These are phyloP conservation scores for Morella rubra DNA, from an alignment of 306 rosid genomes.

Conservation along the genomic window DNA sequence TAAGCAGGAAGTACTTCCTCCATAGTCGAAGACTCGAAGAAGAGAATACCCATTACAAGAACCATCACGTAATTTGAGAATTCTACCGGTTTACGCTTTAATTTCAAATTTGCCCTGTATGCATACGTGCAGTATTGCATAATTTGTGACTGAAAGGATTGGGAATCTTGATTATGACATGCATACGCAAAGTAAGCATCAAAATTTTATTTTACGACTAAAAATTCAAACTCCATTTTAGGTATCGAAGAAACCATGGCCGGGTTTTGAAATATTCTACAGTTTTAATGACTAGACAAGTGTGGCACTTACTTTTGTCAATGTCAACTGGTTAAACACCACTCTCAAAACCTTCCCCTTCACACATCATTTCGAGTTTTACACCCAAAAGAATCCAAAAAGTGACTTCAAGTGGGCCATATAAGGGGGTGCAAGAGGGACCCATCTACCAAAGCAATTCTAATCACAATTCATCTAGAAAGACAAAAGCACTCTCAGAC, in stretches of 20 bases:
- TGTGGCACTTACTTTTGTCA: slow-evolving; percentile 3
- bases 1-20: no score
- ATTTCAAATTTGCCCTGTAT: no score
- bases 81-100: no score
- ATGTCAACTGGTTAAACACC: slow-evolving; percentile 7
- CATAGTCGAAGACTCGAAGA: no score
- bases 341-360: slow-evolving; percentile 11
- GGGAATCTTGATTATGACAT: slow-evolving; percentile 13
- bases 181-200: background rate
- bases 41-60: no score
- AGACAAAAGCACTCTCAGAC: slow-evolving; percentile 27
- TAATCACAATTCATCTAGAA: slow-evolving; percentile 35
- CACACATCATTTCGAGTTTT: slow-evolving; percentile 26
- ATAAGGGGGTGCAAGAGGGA: slow-evolving; percentile 18
- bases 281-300: background rate
- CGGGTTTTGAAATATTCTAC: background rate
- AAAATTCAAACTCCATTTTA: background rate
- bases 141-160: no score
- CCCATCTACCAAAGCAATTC: slow-evolving; percentile 47
- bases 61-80: no score
- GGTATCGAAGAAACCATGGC: background rate
- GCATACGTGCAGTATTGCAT: no score
- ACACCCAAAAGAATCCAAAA: slow-evolving; percentile 56
- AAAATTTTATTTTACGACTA: background rate
- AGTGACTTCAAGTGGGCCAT: slow-evolving; percentile 40